These are phyloP conservation scores for Apiospora malaysiana DNA, from an alignment of 2,329 filamentous ascomycete species.

Conservation along the genomic window DNA sequence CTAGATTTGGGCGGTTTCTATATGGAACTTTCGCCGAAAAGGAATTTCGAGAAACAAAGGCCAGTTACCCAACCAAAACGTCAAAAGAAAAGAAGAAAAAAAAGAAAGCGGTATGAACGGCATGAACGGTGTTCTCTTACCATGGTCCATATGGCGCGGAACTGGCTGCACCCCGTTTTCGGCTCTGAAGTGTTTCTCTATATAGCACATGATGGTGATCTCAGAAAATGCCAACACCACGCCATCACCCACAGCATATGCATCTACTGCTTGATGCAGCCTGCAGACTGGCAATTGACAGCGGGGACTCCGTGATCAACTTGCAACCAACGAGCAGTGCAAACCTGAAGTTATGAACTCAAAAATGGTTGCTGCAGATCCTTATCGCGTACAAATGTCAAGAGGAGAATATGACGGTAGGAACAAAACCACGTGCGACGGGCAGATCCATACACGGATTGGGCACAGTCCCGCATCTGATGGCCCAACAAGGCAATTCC, in stretches of 20 bases:
- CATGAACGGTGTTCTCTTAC: not conserved
- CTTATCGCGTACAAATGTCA: not conserved
- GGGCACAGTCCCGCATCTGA: conserved; percentile 1
- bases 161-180: not conserved
- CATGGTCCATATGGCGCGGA: not conserved
- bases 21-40: not conserved
- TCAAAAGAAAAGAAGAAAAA: not conserved
- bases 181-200: not conserved
- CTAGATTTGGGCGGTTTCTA: not conserved
- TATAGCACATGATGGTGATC: not conserved
- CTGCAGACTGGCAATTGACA: not conserved
- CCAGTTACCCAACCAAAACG: not conserved
- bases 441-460: not conserved
- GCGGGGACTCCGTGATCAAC: not conserved
- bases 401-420: not conserved
- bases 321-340: not conserved
- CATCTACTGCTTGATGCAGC: not conserved
- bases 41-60: not conserved
- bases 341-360: not conserved
- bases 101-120: too few species aligned
- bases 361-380: not conserved
- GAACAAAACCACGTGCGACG: not conserved
- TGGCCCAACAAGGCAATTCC: not conserved
- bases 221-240: not conserved
- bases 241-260: not conserved